Percentiles rank a stretch among this genome's conserved stretches.
Evolutionary conservation across 208 protist genomes (phyloP).

Genomic region (Blastocrithidia nonstop): DNA sequence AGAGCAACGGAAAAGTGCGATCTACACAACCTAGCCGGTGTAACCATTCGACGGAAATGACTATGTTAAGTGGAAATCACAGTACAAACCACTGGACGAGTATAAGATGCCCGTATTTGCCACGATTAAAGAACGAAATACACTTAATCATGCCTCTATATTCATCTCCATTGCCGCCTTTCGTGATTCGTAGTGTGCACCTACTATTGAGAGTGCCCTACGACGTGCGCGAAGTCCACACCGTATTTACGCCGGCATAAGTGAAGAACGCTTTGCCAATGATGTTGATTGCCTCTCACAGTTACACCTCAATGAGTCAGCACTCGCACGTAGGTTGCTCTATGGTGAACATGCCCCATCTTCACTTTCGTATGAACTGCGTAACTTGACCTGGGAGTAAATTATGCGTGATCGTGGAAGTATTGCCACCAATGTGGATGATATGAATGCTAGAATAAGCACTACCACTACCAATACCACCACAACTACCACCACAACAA

Average conservation of each 20-base stretch:
- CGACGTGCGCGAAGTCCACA: conserved; percentile 17
- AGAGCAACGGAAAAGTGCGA: no score
- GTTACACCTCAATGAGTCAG: not conserved
- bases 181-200: conserved; percentile 72
- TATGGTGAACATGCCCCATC: conserved; percentile 8
- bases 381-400: conserved; percentile 7
- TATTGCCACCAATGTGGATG: not conserved
- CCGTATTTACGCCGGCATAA: conserved; percentile 72
- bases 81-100: conserved; percentile 6
- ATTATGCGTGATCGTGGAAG: not conserved
- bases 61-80: conserved; percentile 8
- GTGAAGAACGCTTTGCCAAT: conserved; percentile 31
- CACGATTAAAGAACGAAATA: conserved; percentile 7
- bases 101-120: conserved; percentile 14
- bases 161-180: conserved; percentile 84
- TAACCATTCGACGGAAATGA: no score
- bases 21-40: no score
- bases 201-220: conserved; percentile 55
- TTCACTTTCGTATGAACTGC: conserved; percentile 1
- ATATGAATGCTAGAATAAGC: not conserved
- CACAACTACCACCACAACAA: not conserved
- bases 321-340: conserved; percentile 11
- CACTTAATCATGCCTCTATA: conserved; percentile 40
- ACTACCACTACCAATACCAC: not conserved
- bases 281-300: conserved; percentile 18